Evolutionary conservation across 2,329 filamentous ascomycete species (phyloP), one percentile per base, ranked within the genome.

Genomic region (Didymella pinodella): DNA sequence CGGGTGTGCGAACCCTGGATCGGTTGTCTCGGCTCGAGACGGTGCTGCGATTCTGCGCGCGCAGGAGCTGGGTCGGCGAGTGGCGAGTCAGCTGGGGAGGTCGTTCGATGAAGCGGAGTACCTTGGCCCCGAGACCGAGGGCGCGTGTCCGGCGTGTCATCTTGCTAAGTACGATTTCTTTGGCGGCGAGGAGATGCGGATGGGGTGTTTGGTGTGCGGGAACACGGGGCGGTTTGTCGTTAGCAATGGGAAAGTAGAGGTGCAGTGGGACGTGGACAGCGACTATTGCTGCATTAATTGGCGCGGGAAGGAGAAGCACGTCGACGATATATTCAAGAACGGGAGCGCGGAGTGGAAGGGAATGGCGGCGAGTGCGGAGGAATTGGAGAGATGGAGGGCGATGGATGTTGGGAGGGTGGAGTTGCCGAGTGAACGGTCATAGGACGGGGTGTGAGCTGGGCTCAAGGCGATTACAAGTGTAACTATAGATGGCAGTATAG

Each of bases 131-230:
- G 41, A 34, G 41, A 32, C 44, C 2, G 59, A 58, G 38, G 59
- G 59, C 10, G 59, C 47, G 31, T 62, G 59, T 49, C 54, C 45
- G 10, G 7, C 22, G 5, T 48, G 45, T 32, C 58, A 61, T 41
- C 28, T 61, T 4, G 45, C 47, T 11, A 61, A 61, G 45, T 48
- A 53, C 44, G 58, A 61, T 14, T 54, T 57, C 16, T 57, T 61
- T n/a, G 58, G 58, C 6, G 58, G 58, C 1, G 16, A 26, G 12
- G 51, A 59, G 34, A 53, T 48, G 34, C 31, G 18, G 25, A 36
- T 62, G 31, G 59, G 59, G 8, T 62, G 59, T 55, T 55, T 59
- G 36, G 51, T 54, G 25, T 62, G 59, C 44, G 59, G 59, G 43
- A 62, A 56, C 36, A 62, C 55, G 18, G 59, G 59, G 34, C 29